A percentile compares a stretch with the other conserved stretches of the same genome.
Conservation (phyloP, 2,329 filamentous ascomycete genomes). For the Cercospora sojina region DNA sequence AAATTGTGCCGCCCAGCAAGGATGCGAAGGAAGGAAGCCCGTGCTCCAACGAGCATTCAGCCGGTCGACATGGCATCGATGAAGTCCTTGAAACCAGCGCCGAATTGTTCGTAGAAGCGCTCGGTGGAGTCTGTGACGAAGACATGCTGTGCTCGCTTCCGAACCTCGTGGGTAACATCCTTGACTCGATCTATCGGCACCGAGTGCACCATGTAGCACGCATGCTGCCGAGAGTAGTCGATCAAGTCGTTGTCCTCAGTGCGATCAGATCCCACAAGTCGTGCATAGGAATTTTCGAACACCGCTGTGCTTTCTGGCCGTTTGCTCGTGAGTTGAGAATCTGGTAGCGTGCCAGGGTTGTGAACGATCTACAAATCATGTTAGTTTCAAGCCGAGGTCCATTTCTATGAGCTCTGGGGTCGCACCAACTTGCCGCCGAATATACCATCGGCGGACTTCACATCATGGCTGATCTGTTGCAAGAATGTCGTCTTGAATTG, state of each 20-base stretch:
- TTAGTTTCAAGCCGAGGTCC: constrained; percentile 11
- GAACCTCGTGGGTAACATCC: constrained; percentile 17
- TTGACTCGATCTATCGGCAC: constrained; percentile 19
- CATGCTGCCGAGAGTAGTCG: constrained; percentile 13
- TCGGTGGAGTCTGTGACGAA: constrained; percentile 23
- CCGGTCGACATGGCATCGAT: constrained; percentile 21
- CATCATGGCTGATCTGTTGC: constrained; percentile 17
- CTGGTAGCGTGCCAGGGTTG: constrained; percentile 25
- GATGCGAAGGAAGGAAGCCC: background rate
- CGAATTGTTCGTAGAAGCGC: constrained; percentile 25
- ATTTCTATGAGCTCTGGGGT: background rate
- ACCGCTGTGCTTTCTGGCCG: constrained; percentile 21
- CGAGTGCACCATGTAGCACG: constrained; percentile 24
- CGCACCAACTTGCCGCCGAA: constrained; percentile 9
- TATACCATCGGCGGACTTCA: constrained; percentile 14
- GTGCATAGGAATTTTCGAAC: constrained; percentile 22
- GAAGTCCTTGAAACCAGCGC: constrained; percentile 23
- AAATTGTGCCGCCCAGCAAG: background rate
- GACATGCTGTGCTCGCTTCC: constrained; percentile 23
- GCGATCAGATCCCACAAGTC: constrained; percentile 2
- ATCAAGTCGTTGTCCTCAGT: constrained; percentile 11
- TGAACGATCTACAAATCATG: constrained; percentile 19
- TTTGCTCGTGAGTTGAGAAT: constrained; percentile 12
- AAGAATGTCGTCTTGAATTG: constrained; percentile 21
- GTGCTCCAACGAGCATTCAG: background rate